Conservation (phyloP, 495 filamentous ascomycete species). For the Trichocladium antarcticum region DNA sequence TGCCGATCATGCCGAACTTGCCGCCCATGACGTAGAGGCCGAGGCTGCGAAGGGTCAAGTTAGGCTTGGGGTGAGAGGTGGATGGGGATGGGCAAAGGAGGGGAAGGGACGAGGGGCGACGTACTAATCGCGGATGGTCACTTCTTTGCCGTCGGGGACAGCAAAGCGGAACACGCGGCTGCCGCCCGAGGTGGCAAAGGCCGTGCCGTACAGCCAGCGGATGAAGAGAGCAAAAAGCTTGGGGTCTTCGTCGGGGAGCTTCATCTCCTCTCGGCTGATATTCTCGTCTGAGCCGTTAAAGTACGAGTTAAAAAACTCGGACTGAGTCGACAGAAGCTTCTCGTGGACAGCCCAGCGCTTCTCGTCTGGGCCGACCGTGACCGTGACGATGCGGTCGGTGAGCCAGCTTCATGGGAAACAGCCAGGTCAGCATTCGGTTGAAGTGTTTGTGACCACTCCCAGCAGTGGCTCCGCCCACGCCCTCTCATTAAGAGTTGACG, state of each 20-base stretch:
- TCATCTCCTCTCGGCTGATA: constrained; percentile 2
- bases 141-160: constrained; percentile 6
- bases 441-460: neutral
- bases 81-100: neutral
- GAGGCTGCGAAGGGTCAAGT: constrained; percentile 5
- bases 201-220: constrained; percentile 24
- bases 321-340: constrained; percentile 17
- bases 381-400: constrained; percentile 16
- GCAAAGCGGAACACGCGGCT: constrained; percentile 7
- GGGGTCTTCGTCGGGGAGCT: constrained; percentile 12
- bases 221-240: constrained; percentile 19
- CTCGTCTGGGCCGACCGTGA: constrained; percentile 12
- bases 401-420: constrained; percentile 9
- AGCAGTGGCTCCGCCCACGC: neutral
- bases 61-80: neutral
- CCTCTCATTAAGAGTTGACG: too few species aligned
- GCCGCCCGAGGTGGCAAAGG: constrained; percentile 8
- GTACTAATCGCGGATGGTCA: constrained; percentile 22
- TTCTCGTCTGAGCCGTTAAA: constrained; percentile 4
- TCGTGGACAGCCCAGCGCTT: constrained; percentile 19
- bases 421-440: neutral
- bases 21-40: constrained; percentile 22
- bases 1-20: constrained; percentile 14
- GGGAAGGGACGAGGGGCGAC: neutral
- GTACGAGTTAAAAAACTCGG: constrained; percentile 14